Evolutionary conservation across 2,329 filamentous ascomycete genomes (phyloP), one percentile per base, ranked within the genome.

Genomic region (Cadophora luteo-olivacea): DNA sequence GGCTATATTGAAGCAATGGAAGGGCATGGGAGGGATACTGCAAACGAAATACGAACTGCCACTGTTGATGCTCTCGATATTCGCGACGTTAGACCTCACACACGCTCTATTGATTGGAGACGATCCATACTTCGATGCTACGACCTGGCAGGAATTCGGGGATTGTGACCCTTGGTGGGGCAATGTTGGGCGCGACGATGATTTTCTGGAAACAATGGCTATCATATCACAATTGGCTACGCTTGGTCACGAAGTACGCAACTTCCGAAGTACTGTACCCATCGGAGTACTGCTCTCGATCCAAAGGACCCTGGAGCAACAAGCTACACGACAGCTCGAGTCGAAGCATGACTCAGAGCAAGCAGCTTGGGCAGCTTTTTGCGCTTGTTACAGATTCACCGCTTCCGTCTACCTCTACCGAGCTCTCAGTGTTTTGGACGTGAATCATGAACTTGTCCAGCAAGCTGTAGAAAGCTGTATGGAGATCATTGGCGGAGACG

Each of bases 341-440:
- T 55, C 51, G 33, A 69, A 69, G 8, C 60, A 67, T 22, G 65
- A 64, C n/a, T 48, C 64, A 24, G 68, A 72, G 14, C 63, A 68
- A 48, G 75, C 76, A 0, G 76, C 81, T 0, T 81, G 81, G 64
- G 74, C 78, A 0, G 77, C 81, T 1, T 83, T 83, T 58, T 80
- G 81, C 36, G 75, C 80, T 0, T 69, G 69, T n/a, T 76, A 75
- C 68, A 72, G 75, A 38, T 74, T 71, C 64, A 65, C 73, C 29
- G 81, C 80, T 0, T 77, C 82, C 6, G 80, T 83, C 7, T 83
- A 81, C 66, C 73, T 83, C 1, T 83, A 83, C 64, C 75, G 82
- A 45, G 81, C 80, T 22, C 73, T 83, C 3, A 82, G 81, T 64
- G 77, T 79, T 0, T 73, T 83, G 4, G 77, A 80, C 2, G 76